Conservation (phyloP, 2,329 filamentous ascomycete genomes). For the Alternaria viburni region DNA sequence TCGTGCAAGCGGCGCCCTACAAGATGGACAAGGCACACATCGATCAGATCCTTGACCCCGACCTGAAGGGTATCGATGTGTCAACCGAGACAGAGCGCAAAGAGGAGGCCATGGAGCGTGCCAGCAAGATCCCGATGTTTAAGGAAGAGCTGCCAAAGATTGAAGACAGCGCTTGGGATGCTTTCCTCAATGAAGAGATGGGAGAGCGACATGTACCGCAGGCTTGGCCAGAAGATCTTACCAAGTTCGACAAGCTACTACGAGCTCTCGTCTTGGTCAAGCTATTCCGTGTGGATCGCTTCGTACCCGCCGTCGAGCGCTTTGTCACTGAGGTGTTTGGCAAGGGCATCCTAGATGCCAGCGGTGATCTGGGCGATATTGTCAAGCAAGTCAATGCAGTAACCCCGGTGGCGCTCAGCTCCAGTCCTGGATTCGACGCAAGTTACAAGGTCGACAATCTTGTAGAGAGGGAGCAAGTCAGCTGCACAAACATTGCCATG, state of each 20-base stretch:
- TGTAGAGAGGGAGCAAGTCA: constrained; percentile 80
- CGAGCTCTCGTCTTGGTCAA: constrained; percentile 89
- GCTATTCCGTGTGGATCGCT: constrained; percentile 91
- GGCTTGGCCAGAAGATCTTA: constrained; percentile 71
- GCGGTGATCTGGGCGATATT: constrained; percentile 84
- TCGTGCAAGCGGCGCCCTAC: constrained; percentile 95
- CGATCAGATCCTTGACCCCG: constrained; percentile 82
- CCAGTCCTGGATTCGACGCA: constrained; percentile 95
- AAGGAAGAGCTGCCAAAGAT: constrained; percentile 73
- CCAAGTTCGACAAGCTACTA: constrained; percentile 76
- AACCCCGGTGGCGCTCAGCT: constrained; percentile 88
- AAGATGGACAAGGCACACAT: constrained; percentile 91
- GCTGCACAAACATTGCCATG: constrained; percentile 98
- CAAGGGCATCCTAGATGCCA: constrained; percentile 77
- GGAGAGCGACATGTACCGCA: constrained; percentile 83
- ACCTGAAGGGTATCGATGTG: constrained; percentile 76
- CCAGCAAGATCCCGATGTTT: constrained; percentile 73
- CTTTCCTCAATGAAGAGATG: constrained; percentile 83
- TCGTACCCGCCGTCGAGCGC: constrained; percentile 90
- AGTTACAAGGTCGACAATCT: constrained; percentile 98
- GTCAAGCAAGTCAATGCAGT: constrained; percentile 83
- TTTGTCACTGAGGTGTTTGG: constrained; percentile 90
- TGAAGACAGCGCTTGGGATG: constrained; percentile 72
- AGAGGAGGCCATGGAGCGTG: constrained; percentile 71
- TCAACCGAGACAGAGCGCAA: constrained; percentile 70